A percentile compares a stretch with the other conserved stretches of the same genome.
These are phyloP conservation scores for Vitis cinerea DNA, from an alignment of 164 flowering plant species.

Conservation along the genomic window DNA sequence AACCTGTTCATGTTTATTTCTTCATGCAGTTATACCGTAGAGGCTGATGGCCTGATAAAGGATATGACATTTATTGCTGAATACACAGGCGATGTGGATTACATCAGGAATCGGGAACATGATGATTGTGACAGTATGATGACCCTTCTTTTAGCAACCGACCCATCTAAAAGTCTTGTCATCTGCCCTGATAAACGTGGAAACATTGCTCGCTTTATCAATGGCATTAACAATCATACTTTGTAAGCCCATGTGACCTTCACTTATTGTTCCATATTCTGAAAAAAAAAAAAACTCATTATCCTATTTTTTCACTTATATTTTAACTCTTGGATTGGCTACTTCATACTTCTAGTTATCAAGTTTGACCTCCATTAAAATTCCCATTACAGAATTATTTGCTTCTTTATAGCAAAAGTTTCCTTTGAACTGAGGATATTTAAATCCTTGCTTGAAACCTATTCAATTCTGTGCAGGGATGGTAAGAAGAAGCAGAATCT, in stretches of 20 bases:
- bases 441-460: slow-evolving; percentile 11
- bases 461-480: slow-evolving; percentile 52
- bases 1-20: slow-evolving; percentile 4
- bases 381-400: background rate
- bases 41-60: slow-evolving; percentile 65
- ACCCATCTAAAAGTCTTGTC: slow-evolving; percentile 57
- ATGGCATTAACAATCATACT: slow-evolving; percentile 75
- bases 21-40: slow-evolving; percentile 60
- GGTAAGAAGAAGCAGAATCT: slow-evolving; percentile 72
- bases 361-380: background rate
- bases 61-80: slow-evolving; percentile 70
- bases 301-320: background rate
- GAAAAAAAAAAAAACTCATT: background rate
- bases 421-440: background rate
- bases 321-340: background rate
- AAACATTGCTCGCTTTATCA: slow-evolving; percentile 73
- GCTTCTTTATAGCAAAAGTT: background rate
- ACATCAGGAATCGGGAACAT: slow-evolving; percentile 55
- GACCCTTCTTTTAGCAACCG: slow-evolving; percentile 60
- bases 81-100: slow-evolving; percentile 76
- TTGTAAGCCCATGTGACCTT: slow-evolving; percentile 40
- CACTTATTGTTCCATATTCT: slow-evolving; percentile 1
- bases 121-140: slow-evolving; percentile 81
- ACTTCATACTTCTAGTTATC: background rate
- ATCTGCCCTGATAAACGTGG: slow-evolving; percentile 76